These are phyloP conservation scores for Phytopythium delawarense DNA, from an alignment of 352 stramenopile species.

Conservation along the genomic window DNA sequence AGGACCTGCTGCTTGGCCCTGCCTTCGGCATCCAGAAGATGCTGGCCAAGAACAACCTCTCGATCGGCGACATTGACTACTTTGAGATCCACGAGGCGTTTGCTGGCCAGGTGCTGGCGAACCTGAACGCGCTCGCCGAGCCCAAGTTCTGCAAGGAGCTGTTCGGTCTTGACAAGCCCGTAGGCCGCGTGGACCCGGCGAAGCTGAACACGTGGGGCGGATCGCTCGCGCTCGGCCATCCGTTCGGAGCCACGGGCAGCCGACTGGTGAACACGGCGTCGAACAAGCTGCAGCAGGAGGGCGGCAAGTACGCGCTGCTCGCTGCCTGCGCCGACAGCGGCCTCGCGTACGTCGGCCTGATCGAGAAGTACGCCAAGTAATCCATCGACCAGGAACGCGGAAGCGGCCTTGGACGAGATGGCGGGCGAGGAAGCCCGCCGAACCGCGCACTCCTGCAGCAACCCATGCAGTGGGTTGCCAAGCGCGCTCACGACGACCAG, in stretches of 20 bases:
- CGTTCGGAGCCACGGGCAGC: constrained; percentile 96
- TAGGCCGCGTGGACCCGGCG: constrained; percentile 90
- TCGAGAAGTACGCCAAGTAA: constrained; percentile 88
- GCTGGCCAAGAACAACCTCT: constrained; percentile 81
- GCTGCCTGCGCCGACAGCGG: constrained; percentile 97
- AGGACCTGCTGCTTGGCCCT: constrained; percentile 92
- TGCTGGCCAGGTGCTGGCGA: constrained; percentile 97
- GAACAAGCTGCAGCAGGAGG: constrained; percentile 96
- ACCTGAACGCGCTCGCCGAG: constrained; percentile 94
- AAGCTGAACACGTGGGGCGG: constrained; percentile 98
- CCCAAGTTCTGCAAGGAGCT: constrained; percentile 95
- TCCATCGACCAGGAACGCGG: background rate
- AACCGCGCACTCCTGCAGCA: background rate
- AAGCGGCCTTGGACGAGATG: background rate
- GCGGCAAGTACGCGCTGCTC: constrained; percentile 94
- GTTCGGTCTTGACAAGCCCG: constrained; percentile 84
- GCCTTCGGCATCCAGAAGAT: constrained; percentile 93
- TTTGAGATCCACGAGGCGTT: constrained; percentile 99
- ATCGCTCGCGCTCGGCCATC: constrained; percentile 95
- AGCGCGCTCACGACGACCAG: background rate
- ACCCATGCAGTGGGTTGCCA: background rate
- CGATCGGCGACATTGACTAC: constrained; percentile 94
- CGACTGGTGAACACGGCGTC: constrained; percentile 96
- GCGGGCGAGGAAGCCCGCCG: background rate
- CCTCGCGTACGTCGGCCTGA: constrained; percentile 93